Evolutionary conservation across 306 rosid species (phyloP).

Genomic region (Sindora glabra): DNA sequence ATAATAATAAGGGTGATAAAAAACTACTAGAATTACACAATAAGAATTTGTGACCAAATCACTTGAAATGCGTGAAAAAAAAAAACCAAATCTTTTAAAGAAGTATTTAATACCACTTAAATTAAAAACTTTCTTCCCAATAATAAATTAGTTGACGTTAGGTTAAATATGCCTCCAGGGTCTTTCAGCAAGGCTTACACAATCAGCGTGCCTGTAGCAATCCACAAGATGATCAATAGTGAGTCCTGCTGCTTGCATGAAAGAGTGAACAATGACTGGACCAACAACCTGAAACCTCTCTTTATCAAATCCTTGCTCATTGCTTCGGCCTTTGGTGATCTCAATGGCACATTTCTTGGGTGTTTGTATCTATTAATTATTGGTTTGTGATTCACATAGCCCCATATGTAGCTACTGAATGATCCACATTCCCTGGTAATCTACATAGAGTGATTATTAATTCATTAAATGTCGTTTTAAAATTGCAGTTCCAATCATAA

Average conservation of each 20-base stretch:
- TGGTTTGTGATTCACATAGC: constrained; percentile 76
- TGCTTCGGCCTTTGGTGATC: constrained; percentile 80
- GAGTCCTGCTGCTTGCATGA: constrained; percentile 97
- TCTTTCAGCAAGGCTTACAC: constrained; percentile 91
- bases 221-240: constrained; percentile 88
- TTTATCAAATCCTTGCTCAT: constrained; percentile 84
- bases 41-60: too few relatives aligned
- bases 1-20: too few relatives aligned
- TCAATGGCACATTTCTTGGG: constrained; percentile 84
- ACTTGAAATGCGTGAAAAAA: too few relatives aligned
- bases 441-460: too few relatives aligned
- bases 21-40: too few relatives aligned
- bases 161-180: constrained; percentile 94
- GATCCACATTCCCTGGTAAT: constrained; percentile 76
- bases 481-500: too few relatives aligned
- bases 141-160: too few relatives aligned
- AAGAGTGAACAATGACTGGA: constrained; percentile 86
- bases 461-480: too few relatives aligned
- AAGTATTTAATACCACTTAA: too few relatives aligned
- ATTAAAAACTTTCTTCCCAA: too few relatives aligned
- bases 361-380: constrained; percentile 58
- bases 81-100: too few relatives aligned
- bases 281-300: constrained; percentile 76
- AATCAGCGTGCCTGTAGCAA: constrained; percentile 71
- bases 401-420: constrained; percentile 89